A percentile compares a stretch with the other conserved stretches of the same genome.
Conservation (phyloP, 768 basidiomycete species). For the Mycena albidolilacea region DNA sequence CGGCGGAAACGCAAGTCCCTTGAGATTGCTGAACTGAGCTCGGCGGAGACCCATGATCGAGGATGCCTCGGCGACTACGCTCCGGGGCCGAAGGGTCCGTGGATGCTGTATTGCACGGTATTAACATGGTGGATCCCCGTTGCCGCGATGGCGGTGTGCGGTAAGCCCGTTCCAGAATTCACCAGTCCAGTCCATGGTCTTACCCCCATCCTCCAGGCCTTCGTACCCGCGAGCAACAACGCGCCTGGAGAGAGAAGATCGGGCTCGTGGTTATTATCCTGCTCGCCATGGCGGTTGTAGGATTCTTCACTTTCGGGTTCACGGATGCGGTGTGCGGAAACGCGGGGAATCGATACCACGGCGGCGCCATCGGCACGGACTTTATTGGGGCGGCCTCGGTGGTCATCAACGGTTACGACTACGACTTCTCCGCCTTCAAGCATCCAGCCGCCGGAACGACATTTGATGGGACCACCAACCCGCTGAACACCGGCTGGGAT, state of each 20-base stretch:
- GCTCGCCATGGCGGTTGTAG: constrained; percentile 77
- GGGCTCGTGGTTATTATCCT: constrained; percentile 77
- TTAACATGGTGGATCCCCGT: constrained; percentile 77
- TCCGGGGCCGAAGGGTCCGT: constrained; percentile 80
- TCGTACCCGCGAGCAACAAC: constrained; percentile 79
- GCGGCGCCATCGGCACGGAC: constrained; percentile 72
- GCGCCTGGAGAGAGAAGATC: constrained; percentile 88
- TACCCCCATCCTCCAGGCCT: constrained; percentile 60
- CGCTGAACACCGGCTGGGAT: constrained; percentile 75
- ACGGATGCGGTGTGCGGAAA: constrained; percentile 77
- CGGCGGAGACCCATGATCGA: constrained; percentile 44
- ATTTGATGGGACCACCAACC: constrained; percentile 78
- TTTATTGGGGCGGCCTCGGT: constrained; percentile 65
- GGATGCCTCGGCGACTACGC: constrained; percentile 69
- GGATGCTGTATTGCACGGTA: constrained; percentile 84
- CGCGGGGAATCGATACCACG: constrained; percentile 65
- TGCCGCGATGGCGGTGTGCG: constrained; percentile 69
- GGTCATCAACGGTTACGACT: constrained; percentile 83
- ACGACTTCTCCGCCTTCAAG: constrained; percentile 77
- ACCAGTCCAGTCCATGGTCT: not conserved
- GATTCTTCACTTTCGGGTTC: constrained; percentile 89
- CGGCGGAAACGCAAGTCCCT: constrained; percentile 64
- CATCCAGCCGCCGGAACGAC: constrained; percentile 71
- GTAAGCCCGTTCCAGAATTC: constrained; percentile 53
- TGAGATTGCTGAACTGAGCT: constrained; percentile 46